A percentile compares a stretch with the other conserved stretches of the same genome.
Conservation (phyloP, 2,329 filamentous ascomycete genomes). For the Fusarium buharicum region DNA sequence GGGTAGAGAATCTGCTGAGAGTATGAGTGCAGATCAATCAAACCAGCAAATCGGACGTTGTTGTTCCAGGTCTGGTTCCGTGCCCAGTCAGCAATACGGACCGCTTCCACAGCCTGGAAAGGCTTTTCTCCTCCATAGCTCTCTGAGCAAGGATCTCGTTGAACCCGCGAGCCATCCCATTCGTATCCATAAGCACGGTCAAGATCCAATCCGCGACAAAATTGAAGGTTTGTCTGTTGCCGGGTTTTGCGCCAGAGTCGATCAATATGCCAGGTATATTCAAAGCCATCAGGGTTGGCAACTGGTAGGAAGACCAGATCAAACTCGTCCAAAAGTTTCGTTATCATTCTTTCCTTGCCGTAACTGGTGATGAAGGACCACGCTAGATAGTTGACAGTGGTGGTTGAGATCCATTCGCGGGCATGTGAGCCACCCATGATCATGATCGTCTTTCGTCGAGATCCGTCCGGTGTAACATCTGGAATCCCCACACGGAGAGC, state of each 20-base stretch:
- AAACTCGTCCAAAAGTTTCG: constrained; percentile 81
- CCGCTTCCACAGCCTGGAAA: constrained; percentile 85
- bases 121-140: constrained; percentile 85
- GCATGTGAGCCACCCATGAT: constrained; percentile 90
- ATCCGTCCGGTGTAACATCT: constrained; percentile 54
- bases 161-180: constrained; percentile 76
- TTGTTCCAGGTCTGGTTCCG: constrained; percentile 79
- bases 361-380: constrained; percentile 89
- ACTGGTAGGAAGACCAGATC: constrained; percentile 91
- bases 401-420: constrained; percentile 95
- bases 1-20: constrained; percentile 95
- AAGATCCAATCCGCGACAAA: constrained; percentile 89
- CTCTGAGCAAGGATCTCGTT: constrained; percentile 87
- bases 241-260: constrained; percentile 95
- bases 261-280: constrained; percentile 92
- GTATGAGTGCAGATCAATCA: constrained; percentile 93
- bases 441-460: constrained; percentile 78
- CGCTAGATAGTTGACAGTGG: constrained; percentile 89
- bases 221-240: constrained; percentile 81
- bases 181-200: constrained; percentile 87
- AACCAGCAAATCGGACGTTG: constrained; percentile 81
- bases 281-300: constrained; percentile 92
- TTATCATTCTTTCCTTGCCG: constrained; percentile 76
- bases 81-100: constrained; percentile 82
- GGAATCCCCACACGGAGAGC: constrained; percentile 78